phyloP scores from a whole-genome alignment of 441 rosid genomes.

The Raphanus hybrid region DNA sequence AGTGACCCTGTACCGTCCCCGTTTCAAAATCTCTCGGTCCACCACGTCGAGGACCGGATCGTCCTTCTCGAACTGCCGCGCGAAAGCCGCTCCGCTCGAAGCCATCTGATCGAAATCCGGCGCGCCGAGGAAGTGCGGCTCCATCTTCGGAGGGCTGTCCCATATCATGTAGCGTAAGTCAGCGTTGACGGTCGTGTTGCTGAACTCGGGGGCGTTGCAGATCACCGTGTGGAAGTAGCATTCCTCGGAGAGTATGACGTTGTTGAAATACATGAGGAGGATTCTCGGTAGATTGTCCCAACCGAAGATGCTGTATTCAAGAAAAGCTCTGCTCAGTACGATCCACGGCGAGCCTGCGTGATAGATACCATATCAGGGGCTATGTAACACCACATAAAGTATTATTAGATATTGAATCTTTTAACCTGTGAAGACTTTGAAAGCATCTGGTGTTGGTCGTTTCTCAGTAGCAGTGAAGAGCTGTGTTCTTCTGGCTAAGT shows the following conservation, averaged over 20 bases:
- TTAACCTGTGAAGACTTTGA: not conserved
- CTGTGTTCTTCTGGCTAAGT: conserved; percentile 2
- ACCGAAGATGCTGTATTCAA: not conserved
- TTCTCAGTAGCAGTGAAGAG: conserved; percentile 1
- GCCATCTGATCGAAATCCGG: not conserved
- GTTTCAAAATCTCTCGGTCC: not conserved
- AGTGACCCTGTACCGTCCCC: not conserved
- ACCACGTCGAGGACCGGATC: not conserved
- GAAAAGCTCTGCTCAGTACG: not conserved
- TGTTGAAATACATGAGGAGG: conserved; percentile 6
- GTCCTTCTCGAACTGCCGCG: not conserved
- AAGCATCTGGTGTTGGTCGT: conserved; percentile 9
- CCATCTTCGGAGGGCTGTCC: conserved; percentile 1
- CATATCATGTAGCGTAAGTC: conserved; percentile 2
- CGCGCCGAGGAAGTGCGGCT: not conserved
- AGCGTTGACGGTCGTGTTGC: not conserved
- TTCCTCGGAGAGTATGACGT: conserved; percentile 2
- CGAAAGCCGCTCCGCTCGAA: not conserved
- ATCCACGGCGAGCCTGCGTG: not conserved
- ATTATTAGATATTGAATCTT: not conserved
- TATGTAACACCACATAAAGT: not conserved
- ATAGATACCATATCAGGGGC: not conserved
- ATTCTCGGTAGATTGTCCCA: not conserved
- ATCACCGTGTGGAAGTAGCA: conserved; percentile 6
- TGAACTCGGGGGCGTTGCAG: conserved; percentile 7